phyloP scores from a whole-genome alignment of 2,329 filamentous ascomycete genomes.

The Periconia sp. region DNA sequence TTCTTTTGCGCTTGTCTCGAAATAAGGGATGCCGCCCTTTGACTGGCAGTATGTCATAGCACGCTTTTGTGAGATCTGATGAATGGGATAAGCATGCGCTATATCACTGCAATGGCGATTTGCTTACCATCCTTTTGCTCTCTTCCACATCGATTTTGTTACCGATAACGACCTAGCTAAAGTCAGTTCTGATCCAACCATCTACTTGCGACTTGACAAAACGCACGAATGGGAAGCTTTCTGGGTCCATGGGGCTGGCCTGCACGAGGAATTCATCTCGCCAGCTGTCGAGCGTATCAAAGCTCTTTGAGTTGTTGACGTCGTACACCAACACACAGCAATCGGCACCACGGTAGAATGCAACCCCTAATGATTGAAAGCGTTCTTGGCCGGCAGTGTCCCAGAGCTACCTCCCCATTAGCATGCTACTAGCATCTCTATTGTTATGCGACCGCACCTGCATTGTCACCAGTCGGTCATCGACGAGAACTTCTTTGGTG shows the following conservation, averaged over 20 bases:
- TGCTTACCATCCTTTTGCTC: constrained; percentile 84
- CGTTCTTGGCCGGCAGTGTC: constrained; percentile 97
- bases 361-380: constrained; percentile 95
- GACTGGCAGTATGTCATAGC: constrained; percentile 98
- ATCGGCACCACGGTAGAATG: constrained; percentile 96
- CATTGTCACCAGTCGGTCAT: constrained; percentile 98
- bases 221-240: constrained; percentile 95
- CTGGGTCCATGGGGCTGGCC: constrained; percentile 92
- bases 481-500: constrained; percentile 95
- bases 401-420: constrained; percentile 74
- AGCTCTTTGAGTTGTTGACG: constrained; percentile 99
- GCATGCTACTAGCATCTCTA: constrained; percentile 3
- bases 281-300: constrained; percentile 98
- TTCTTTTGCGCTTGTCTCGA: constrained; percentile 99
- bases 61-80: constrained; percentile 92
- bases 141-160: constrained; percentile 99
- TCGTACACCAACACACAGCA: constrained; percentile 98
- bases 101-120: background rate
- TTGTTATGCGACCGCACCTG: constrained; percentile 65
- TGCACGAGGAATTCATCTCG: constrained; percentile 98
- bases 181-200: constrained; percentile 17
- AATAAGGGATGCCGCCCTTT: constrained; percentile 97
- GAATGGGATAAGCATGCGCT: constrained; percentile 14
- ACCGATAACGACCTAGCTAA: constrained; percentile 82
- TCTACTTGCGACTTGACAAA: background rate